phyloP scores from a whole-genome alignment of 2,329 filamentous ascomycete genomes.

The Pseudophaeomoniella oleicola region DNA sequence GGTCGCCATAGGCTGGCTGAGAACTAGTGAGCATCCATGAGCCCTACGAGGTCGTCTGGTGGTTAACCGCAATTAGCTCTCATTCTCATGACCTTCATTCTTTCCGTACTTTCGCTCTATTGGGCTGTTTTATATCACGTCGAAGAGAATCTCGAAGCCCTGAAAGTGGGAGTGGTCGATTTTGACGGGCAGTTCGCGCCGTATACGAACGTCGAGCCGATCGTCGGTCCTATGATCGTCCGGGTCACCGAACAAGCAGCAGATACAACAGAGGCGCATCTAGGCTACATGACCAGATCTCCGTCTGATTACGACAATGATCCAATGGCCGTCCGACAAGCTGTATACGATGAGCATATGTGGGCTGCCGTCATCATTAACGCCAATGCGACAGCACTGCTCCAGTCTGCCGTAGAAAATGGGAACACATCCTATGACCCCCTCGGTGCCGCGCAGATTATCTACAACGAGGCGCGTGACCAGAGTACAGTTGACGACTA shows the following conservation, averaged over 20 bases:
- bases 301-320: slow-evolving; percentile 41
- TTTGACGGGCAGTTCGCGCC: slow-evolving; percentile 44
- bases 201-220: slow-evolving; percentile 31
- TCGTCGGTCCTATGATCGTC: slow-evolving; percentile 37
- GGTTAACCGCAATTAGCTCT: slow-evolving; percentile 19
- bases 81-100: slow-evolving; percentile 40
- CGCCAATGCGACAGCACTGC: slow-evolving; percentile 43
- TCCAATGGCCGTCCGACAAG: slow-evolving; percentile 39
- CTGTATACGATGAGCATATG: slow-evolving; percentile 42
- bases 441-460: slow-evolving; percentile 40
- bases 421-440: slow-evolving; percentile 48
- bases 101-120: slow-evolving; percentile 43
- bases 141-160: slow-evolving; percentile 30
- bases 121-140: slow-evolving; percentile 44
- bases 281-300: slow-evolving; percentile 36
- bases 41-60: not conserved
- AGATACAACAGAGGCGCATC: slow-evolving; percentile 21
- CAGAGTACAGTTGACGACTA: slow-evolving; percentile 39
- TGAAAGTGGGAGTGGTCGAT: slow-evolving; percentile 46
- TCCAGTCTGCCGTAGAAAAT: slow-evolving; percentile 37
- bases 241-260: slow-evolving; percentile 30
- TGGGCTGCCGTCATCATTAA: slow-evolving; percentile 47
- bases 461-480: slow-evolving; percentile 42
- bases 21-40: not conserved
- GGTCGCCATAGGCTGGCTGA: not conserved